phyloP scores from a whole-genome alignment of 192 early-diverging fungal species.

The Backusella psychrophila region DNA sequence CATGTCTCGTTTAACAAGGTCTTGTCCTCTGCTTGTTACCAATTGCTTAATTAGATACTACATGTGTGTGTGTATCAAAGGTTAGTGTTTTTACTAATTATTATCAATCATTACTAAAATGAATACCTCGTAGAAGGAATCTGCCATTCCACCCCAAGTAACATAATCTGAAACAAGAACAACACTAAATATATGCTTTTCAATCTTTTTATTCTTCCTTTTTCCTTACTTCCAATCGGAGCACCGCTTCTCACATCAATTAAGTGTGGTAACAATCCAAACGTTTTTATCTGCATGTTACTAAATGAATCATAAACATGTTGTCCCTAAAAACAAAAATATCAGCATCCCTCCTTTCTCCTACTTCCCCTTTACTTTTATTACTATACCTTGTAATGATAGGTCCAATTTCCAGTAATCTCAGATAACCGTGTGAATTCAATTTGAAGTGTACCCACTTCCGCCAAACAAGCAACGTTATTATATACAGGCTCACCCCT shows the following conservation, averaged over 20 bases:
- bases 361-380: neutral
- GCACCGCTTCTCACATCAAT: constrained; percentile 38
- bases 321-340: constrained; percentile 41
- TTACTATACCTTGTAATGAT: constrained; percentile 52
- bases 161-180: constrained; percentile 25
- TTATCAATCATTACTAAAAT: neutral
- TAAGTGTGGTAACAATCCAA: constrained; percentile 61
- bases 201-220: neutral
- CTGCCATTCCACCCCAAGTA: constrained; percentile 48
- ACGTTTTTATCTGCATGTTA: constrained; percentile 35
- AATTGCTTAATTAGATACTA: constrained; percentile 60
- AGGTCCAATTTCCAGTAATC: constrained; percentile 70
- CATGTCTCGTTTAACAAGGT: constrained; percentile 31
- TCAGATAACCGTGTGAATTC: constrained; percentile 83
- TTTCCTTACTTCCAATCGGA: constrained; percentile 20
- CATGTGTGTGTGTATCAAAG: neutral
- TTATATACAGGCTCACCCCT: constrained; percentile 25
- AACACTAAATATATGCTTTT: neutral
- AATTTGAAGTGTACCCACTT: constrained; percentile 76
- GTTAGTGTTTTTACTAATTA: neutral
- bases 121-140: constrained; percentile 61
- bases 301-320: constrained; percentile 54
- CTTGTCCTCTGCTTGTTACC: constrained; percentile 40
- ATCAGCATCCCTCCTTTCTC: neutral
- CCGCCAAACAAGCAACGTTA: constrained; percentile 50